Evolutionary conservation across 495 filamentous ascomycete genomes (phyloP), one percentile per base, ranked within the genome.

Genomic region (Cairneyella variabilis): DNA sequence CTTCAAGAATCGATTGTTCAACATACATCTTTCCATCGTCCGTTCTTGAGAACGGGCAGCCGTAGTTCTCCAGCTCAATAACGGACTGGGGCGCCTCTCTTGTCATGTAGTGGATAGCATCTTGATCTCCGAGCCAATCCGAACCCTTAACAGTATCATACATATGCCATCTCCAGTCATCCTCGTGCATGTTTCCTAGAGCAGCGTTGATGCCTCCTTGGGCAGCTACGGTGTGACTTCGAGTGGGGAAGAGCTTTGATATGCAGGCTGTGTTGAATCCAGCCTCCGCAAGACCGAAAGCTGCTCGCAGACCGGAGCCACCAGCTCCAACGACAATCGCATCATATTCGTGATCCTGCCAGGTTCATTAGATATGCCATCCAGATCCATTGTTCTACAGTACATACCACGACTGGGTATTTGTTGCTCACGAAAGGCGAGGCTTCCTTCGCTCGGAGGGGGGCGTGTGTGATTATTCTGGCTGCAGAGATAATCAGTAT

Each of bases 101-200:
- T 56, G 92, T 96, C 92, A 97, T 97, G 76, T 97, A 97, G 72
- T 97, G 92, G 66, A 97, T 97, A 45, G 92, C 92, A 73, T 97
- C 92, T 75, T 97, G 92, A 74, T 97, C 92, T 69, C 92, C 92
- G 27, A 97, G 81, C 92, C 92, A 97, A 78, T 97, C 92, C 49
- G 89, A 95, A 63, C 92, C 92, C 77, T 97, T 97, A 56, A 97
- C 92, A 41, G 92, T 97, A 72, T 97, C 92, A 78, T 97, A 97
- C 92, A 97, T 97, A 76, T 97, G 92, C 92, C 92, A 97, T 71
- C 92, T 85, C 92, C 92, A 97, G 76, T 97, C 92, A 70, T 97
- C 92, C 72, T 78, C 76, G 74, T 82, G 75, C 77, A 80, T 80
- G 67, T 97, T 97, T 71, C 92, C 92, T 60, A 97, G 82, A 40